These are phyloP conservation scores for Lipomyces japonicus DNA, from an alignment of 805 yeast genomes.

Conservation along the genomic window DNA sequence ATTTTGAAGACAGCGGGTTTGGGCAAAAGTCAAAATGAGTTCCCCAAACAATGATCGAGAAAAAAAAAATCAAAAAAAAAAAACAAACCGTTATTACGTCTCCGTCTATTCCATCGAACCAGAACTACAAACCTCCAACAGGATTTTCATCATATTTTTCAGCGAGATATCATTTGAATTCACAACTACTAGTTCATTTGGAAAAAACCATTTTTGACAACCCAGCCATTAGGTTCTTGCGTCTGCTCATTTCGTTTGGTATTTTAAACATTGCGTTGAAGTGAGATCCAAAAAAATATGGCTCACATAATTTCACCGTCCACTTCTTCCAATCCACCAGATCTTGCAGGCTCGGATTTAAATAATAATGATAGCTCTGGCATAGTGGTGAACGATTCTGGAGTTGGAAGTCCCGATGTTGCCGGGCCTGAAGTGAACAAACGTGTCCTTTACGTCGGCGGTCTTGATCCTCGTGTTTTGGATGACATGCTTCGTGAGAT, in stretches of 20 bases:
- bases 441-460: constrained; percentile 66
- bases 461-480: constrained; percentile 58
- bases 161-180: not conserved
- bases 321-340: no score
- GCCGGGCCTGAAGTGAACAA: constrained; percentile 52
- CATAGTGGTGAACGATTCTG: no score
- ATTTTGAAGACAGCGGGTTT: no score
- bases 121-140: no score
- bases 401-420: no score
- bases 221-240: not conserved
- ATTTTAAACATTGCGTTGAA: not conserved
- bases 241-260: not conserved
- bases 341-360: no score
- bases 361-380: no score
- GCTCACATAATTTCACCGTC: constrained; percentile 1
- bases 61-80: no score
- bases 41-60: no score
- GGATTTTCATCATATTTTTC: not conserved
- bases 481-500: constrained; percentile 61
- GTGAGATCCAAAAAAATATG: not conserved
- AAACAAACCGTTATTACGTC: no score
- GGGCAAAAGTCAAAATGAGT: no score
- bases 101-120: no score
- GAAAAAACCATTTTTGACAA: not conserved
- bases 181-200: not conserved